These are phyloP conservation scores for Catharanthus roseus DNA, from an alignment of 257 asterid species.

Conservation along the genomic window DNA sequence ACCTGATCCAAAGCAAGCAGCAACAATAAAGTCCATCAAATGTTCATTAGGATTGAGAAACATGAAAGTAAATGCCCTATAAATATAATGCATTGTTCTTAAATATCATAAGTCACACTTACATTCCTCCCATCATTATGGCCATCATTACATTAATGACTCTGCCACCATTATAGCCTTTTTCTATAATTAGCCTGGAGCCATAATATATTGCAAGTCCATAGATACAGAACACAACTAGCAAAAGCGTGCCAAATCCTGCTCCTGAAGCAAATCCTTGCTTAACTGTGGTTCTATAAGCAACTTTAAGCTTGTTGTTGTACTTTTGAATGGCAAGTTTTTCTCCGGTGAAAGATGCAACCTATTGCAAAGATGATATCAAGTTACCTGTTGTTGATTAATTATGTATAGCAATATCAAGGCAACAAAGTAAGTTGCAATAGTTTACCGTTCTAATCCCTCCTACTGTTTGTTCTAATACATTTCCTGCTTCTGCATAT, in stretches of 20 bases:
- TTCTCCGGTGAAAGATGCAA: conserved; percentile 69
- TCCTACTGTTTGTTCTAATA: conserved; percentile 69
- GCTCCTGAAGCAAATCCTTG: conserved; percentile 59
- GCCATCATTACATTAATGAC: conserved; percentile 50
- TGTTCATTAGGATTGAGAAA: background rate
- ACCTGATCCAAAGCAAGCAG: conserved; percentile 27
- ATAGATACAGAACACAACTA: conserved; percentile 34
- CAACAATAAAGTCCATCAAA: background rate
- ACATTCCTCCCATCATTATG: conserved; percentile 64
- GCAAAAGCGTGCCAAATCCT: conserved; percentile 43
- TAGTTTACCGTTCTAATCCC: conserved; percentile 64
- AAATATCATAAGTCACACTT: conserved; percentile 18
- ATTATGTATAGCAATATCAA: background rate
- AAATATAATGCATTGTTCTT: background rate
- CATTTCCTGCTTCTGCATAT: conserved; percentile 69
- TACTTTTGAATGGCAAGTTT: conserved; percentile 41
- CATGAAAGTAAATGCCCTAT: background rate
- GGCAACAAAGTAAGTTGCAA: background rate
- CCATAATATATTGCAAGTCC: conserved; percentile 68
- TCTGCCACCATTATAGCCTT: conserved; percentile 45
- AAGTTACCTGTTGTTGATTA: background rate
- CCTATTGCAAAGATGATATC: conserved; percentile 27
- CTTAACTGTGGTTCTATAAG: conserved; percentile 33
- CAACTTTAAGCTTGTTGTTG: conserved; percentile 34
- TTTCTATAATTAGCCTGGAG: conserved; percentile 36